These are phyloP conservation scores for Apostasia ramifera DNA, from an alignment of 106 monocot species.

Conservation along the genomic window DNA sequence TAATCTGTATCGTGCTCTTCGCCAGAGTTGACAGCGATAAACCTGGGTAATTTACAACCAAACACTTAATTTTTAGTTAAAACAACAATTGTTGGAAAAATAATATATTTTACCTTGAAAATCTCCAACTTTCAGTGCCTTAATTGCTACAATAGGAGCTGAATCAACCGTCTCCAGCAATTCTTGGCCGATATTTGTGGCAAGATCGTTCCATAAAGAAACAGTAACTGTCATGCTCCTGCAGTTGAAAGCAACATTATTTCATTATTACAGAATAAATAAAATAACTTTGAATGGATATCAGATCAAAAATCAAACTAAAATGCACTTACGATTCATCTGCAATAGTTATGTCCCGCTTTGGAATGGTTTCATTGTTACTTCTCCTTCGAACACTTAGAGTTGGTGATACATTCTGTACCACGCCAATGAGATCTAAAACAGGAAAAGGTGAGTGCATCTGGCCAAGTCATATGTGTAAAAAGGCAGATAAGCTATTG, in stretches of 20 bases:
- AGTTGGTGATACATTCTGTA: conserved; percentile 79
- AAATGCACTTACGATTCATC: conserved; percentile 76
- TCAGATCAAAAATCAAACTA: neutral
- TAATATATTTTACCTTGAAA: conserved; percentile 61
- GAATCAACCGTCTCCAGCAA: conserved; percentile 69
- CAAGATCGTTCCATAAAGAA: conserved; percentile 87
- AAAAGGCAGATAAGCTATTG: neutral
- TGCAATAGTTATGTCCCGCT: conserved; percentile 85
- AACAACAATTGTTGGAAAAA: neutral
- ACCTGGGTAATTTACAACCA: conserved; percentile 25
- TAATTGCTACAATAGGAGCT: conserved; percentile 74
- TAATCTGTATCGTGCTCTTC: conserved; percentile 64
- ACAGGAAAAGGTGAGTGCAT: neutral
- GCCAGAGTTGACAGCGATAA: conserved; percentile 71
- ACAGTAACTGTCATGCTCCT: conserved; percentile 75
- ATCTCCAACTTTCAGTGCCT: conserved; percentile 83
- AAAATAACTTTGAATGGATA: neutral
- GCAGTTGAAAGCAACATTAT: conserved; percentile 4
- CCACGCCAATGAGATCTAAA: conserved; percentile 74
- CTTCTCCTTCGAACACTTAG: conserved; percentile 83
- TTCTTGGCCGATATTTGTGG: conserved; percentile 71
- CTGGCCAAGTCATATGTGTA: too few relatives aligned
- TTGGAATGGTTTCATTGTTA: conserved; percentile 84
- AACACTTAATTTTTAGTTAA: neutral
- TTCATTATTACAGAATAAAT: neutral